Conservation (phyloP, 2,329 filamentous ascomycete species). For the Onygena corvina region DNA sequence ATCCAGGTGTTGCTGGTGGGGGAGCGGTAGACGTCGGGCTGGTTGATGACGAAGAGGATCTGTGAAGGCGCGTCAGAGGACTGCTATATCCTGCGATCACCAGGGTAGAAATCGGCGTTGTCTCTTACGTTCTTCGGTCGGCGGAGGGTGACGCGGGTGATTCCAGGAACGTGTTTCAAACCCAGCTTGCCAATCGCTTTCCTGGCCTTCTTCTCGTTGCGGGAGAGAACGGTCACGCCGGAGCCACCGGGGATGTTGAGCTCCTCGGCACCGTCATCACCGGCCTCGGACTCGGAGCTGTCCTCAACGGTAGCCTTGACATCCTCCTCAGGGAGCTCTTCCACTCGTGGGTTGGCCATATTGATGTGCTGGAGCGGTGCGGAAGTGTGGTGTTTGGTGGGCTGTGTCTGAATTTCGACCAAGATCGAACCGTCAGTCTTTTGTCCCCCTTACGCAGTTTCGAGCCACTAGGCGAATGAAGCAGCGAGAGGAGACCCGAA, state of each 20-base stretch:
- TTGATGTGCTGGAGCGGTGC: no score
- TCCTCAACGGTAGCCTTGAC: conserved; percentile 72
- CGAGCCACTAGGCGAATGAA: neutral
- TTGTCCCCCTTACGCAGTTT: neutral
- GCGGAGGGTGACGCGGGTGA: conserved; percentile 94
- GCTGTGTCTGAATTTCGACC: neutral
- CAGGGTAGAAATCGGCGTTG: neutral
- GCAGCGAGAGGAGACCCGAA: neutral
- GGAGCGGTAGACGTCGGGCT: conserved; percentile 98
- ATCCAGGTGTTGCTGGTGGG: conserved; percentile 99
- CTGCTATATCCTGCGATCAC: neutral
- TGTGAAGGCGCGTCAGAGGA: conserved; percentile 30
- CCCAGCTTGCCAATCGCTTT: conserved; percentile 99
- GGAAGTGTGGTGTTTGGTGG: neutral
- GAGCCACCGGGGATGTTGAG: conserved; percentile 68
- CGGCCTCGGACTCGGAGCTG: conserved; percentile 39
- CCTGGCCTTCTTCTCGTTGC: conserved; percentile 99
- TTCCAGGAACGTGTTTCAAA: conserved; percentile 88
- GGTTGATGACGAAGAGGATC: conserved; percentile 99
- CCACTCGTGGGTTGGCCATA: conserved; percentile 36
- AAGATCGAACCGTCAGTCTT: neutral
- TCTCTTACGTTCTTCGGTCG: conserved; percentile 93
- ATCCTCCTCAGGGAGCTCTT: conserved; percentile 87
- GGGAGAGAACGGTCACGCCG: conserved; percentile 84
- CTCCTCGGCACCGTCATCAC: conserved; percentile 39